These are phyloP conservation scores for Kwoniella mangroviensis DNA, from an alignment of 768 basidiomycete genomes.

Conservation along the genomic window DNA sequence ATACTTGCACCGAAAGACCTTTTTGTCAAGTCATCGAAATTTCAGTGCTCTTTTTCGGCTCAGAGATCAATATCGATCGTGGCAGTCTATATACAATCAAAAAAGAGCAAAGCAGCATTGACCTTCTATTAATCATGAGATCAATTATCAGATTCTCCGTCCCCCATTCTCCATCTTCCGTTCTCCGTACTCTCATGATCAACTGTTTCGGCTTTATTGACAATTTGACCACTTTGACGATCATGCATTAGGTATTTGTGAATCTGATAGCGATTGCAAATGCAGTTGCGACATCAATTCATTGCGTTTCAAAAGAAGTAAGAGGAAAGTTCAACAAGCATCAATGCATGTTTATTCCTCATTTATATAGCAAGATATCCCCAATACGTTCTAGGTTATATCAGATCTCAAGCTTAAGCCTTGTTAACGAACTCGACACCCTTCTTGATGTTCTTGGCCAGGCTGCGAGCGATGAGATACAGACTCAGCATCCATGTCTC, in stretches of 20 bases:
- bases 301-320: too few relatives aligned
- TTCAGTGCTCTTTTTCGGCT: too few relatives aligned
- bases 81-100: too few relatives aligned
- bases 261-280: too few relatives aligned
- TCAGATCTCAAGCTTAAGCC: constrained; percentile 13
- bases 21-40: too few relatives aligned
- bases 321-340: background rate
- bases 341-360: background rate
- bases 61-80: too few relatives aligned
- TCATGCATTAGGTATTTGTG: background rate
- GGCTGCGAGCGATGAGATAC: constrained; percentile 45
- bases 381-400: background rate
- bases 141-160: too few relatives aligned
- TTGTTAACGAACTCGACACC: constrained; percentile 63
- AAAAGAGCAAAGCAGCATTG: too few relatives aligned
- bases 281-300: too few relatives aligned
- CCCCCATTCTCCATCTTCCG: too few relatives aligned
- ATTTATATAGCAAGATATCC: background rate
- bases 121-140: background rate
- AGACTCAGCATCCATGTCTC: too few relatives aligned
- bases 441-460: constrained; percentile 98
- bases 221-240: background rate
- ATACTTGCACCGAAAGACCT: too few relatives aligned
- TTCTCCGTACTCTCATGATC: background rate
- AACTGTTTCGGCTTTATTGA: background rate